A percentile compares a stretch with the other conserved stretches of the same genome.
Conservation (phyloP, 306 rosid species). For the Cercis canadensis region DNA sequence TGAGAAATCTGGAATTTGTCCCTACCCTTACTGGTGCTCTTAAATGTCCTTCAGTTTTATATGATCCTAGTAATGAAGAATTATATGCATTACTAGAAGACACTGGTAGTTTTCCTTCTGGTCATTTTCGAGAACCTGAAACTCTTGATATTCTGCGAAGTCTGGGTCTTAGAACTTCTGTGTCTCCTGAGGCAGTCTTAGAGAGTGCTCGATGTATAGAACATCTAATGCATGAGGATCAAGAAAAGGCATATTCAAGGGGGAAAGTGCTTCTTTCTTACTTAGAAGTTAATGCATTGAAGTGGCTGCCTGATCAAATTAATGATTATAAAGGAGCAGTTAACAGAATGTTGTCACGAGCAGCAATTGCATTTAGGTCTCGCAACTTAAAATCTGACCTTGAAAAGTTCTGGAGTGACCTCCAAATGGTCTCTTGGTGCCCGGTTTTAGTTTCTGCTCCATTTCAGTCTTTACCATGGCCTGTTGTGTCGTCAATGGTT, state of each 20-base stretch:
- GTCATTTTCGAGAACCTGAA: constrained; percentile 71
- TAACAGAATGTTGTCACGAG: constrained; percentile 76
- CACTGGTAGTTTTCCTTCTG: constrained; percentile 79
- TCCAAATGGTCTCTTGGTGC: constrained; percentile 87
- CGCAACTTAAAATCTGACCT: constrained; percentile 72
- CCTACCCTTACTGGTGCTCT: constrained; percentile 70
- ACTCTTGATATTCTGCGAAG: constrained; percentile 80
- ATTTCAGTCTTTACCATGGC: constrained; percentile 88
- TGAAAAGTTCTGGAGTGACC: constrained; percentile 88
- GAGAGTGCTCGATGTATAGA: constrained; percentile 83
- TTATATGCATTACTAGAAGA: constrained; percentile 77
- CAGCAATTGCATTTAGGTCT: constrained; percentile 73
- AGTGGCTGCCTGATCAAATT: constrained; percentile 80
- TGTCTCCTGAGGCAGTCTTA: constrained; percentile 75
- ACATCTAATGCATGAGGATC: constrained; percentile 78
- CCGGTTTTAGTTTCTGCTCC: constrained; percentile 84
- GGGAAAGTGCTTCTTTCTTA: constrained; percentile 88
- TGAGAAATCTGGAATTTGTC: constrained; percentile 77
- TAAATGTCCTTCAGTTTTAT: constrained; percentile 72
- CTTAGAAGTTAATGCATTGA: constrained; percentile 90
- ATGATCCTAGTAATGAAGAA: constrained; percentile 92
- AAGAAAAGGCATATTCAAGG: constrained; percentile 70
- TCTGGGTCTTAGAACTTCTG: constrained; percentile 87
- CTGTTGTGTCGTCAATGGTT: constrained; percentile 80
- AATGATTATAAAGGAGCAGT: constrained; percentile 71